These are phyloP conservation scores for Metschnikowia lochheadii DNA, from an alignment of 805 yeast species.

Conservation along the genomic window DNA sequence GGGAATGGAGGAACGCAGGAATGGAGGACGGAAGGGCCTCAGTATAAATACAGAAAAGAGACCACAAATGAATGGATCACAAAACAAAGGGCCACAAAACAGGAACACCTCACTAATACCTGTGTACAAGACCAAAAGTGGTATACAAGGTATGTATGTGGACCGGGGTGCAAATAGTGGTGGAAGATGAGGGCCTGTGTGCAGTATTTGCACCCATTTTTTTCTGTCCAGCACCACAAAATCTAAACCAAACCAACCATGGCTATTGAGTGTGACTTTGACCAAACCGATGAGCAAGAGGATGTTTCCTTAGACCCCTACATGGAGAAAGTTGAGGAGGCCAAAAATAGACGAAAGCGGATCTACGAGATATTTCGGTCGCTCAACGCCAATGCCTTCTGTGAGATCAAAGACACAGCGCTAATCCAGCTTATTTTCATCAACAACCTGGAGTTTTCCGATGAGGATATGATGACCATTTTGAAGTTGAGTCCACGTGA, in stretches of 20 bases:
- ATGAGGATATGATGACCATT: conserved; percentile 12
- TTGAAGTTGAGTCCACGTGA: conserved; percentile 5
- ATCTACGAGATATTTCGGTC: conserved; percentile 6
- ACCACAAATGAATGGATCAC: too few relatives aligned
- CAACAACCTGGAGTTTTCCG: conserved; percentile 7
- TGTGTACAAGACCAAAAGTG: neutral
- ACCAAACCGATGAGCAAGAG: neutral
- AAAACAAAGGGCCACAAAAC: too few relatives aligned
- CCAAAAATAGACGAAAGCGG: conserved; percentile 8
- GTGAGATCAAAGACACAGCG: conserved; percentile 13
- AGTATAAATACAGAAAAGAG: too few relatives aligned
- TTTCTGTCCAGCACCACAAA: neutral
- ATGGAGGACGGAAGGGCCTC: too few relatives aligned
- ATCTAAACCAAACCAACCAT: neutral
- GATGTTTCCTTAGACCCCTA: conserved; percentile 8
- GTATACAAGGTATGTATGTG: too few relatives aligned
- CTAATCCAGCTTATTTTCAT: conserved; percentile 12
- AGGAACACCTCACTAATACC: too few relatives aligned
- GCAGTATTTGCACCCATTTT: conserved; percentile 1
- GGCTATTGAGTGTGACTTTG: conserved; percentile 13
- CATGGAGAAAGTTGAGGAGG: conserved; percentile 7
- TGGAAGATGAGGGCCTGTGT: too few relatives aligned
- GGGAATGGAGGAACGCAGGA: too few relatives aligned
- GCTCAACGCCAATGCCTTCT: conserved; percentile 3
- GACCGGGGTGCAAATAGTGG: too few relatives aligned